Evolutionary conservation across 2,329 filamentous ascomycete species (phyloP).

Genomic region (Epichloe aotearoae): DNA sequence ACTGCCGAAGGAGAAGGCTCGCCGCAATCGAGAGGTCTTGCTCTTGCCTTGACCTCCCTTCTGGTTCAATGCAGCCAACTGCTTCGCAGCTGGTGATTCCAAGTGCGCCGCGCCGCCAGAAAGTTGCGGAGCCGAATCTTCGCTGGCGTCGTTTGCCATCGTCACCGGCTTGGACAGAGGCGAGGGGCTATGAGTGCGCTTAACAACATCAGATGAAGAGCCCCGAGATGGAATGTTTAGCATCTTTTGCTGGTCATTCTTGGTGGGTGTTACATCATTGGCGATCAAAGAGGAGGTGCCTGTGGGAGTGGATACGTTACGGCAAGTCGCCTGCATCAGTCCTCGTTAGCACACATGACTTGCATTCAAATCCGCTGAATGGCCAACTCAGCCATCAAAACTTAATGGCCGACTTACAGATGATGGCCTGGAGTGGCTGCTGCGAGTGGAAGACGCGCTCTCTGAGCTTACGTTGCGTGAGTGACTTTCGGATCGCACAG

Average conservation of each 20-base stretch:
- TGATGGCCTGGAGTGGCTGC: conserved; percentile 45
- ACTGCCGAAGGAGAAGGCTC: conserved; percentile 94
- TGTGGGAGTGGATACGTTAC: conserved; percentile 39
- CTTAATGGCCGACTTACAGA: conserved; percentile 43
- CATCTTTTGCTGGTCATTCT: conserved; percentile 39
- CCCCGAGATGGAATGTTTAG: conserved; percentile 48
- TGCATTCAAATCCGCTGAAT: conserved; percentile 27
- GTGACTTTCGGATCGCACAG: conserved; percentile 18
- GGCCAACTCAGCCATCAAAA: conserved; percentile 12
- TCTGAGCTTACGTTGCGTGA: conserved; percentile 48
- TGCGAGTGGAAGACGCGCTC: conserved; percentile 46
- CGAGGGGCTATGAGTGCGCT: conserved; percentile 54
- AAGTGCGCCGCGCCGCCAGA: conserved; percentile 23
- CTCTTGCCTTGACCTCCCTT: conserved; percentile 66
- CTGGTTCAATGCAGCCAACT: conserved; percentile 75
- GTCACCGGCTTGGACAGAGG: conserved; percentile 60
- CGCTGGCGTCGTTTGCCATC: conserved; percentile 41
- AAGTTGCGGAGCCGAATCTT: conserved; percentile 26
- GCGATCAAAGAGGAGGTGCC: conserved; percentile 36
- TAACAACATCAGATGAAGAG: conserved; percentile 52
- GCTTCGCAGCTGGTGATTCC: conserved; percentile 64
- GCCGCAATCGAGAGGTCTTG: conserved; percentile 73
- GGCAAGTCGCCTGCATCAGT: conserved; percentile 44
- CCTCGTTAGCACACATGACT: conserved; percentile 33
- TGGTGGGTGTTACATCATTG: conserved; percentile 32